Evolutionary conservation across 768 basidiomycete species (phyloP).

Genomic region (Leccinum disarticulatum): DNA sequence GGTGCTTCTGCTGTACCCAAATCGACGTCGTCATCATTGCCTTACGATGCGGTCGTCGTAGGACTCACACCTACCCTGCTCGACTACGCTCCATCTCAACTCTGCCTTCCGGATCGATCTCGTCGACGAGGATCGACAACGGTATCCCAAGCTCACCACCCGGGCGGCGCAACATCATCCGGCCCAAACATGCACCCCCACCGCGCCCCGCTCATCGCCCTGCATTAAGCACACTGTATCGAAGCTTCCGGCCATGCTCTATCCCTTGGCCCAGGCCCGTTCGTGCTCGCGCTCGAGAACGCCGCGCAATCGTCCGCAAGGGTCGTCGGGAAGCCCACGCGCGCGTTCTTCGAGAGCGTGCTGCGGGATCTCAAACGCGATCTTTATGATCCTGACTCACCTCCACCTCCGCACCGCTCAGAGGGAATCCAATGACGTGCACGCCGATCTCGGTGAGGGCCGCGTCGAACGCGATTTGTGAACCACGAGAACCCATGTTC

Average conservation of each 20-base stretch:
- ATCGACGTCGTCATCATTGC: not conserved
- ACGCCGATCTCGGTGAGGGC: conserved; percentile 65
- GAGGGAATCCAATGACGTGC: conserved; percentile 51
- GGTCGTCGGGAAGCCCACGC: conserved; percentile 65
- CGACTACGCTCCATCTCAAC: conserved; percentile 57
- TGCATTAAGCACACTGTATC: conserved; percentile 58
- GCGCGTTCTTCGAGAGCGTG: conserved; percentile 57
- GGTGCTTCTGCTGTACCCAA: not conserved
- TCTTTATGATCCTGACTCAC: not conserved
- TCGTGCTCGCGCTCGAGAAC: conserved; percentile 60
- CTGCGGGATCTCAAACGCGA: conserved; percentile 42
- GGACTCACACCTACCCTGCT: conserved; percentile 56
- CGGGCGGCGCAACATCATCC: not conserved
- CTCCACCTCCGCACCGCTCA: not conserved
- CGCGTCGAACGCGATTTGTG: conserved; percentile 39
- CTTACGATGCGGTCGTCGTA: conserved; percentile 64
- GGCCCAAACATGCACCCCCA: not conserved
- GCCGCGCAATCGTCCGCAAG: conserved; percentile 49
- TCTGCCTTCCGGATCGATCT: conserved; percentile 68
- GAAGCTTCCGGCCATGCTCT: conserved; percentile 47
- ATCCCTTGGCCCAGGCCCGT: conserved; percentile 70
- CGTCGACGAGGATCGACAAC: conserved; percentile 36
- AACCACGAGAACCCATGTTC: not conserved
- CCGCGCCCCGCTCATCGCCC: conserved; percentile 48
- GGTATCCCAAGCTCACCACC: not conserved